Base-by-base conservation (phyloP, 129 eudicot genomes). In the Artemisia annua region DNA sequence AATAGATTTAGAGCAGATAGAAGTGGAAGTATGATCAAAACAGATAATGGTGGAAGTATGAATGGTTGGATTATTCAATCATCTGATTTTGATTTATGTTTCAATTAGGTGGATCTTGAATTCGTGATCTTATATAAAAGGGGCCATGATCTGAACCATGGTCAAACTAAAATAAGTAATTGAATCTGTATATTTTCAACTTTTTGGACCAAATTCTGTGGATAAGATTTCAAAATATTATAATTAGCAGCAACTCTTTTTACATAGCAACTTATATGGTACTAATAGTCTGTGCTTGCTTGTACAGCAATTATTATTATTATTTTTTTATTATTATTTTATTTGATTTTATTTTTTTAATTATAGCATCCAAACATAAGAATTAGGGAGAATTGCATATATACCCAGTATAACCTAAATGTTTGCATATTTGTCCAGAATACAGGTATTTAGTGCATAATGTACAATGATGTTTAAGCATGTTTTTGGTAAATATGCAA, bases 1-100 rank as follows among this genome's bases (percentile, higher is more conserved):
- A 44, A n/a, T 48, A 26, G 16, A 62, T 59, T 15, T 62, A 17
- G 51, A 63, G 32, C 24, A 67, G 28, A 16, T 61, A 48, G 68
- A 11, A 48, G 49, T 62, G 77, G 49, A 73, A 22, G 28, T 48
- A 8, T 66, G 44, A 66, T 56, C 62, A 3, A 12, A 56, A 56
- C 62, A 18, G 22, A 56, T 56, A 56, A 26, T 7, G 30, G 28
- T 56, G 26, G 62, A 56, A 56, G 14, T 56, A 19, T 20, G 63
- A 67, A 46, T 3, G 54, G 56, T 32, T 3, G 16, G 55, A 15
- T 72, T 11, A 11, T 49, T 48, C 68, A 48, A 5, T 72, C 17
- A 48, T 39, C 43, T 71, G 65, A 70, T 54, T 43, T 39, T 71
- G 30, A 71, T 56, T 20, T 71, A 46, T 56, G 44, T 6, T 58